A percentile compares a stretch with the other conserved stretches of the same genome.
Conservation (phyloP, 2,329 filamentous ascomycete genomes). For the Ascochyta fabae region DNA sequence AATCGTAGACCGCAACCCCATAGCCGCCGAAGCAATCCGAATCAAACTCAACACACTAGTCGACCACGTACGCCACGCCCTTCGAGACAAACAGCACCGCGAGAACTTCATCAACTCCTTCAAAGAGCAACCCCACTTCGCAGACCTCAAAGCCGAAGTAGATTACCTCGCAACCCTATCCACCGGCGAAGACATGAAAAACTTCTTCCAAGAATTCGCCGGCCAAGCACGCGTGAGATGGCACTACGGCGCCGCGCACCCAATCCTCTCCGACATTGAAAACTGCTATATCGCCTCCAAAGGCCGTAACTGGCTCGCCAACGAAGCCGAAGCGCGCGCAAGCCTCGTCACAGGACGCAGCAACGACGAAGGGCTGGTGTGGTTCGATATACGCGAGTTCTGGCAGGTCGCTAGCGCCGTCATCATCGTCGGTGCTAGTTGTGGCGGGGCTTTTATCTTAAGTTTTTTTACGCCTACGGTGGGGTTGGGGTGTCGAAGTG, state of each 20-base stretch:
- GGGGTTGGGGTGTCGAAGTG: conserved; percentile 51
- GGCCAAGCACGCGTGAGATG: conserved; percentile 44
- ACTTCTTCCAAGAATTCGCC: conserved; percentile 52
- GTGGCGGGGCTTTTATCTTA: conserved; percentile 50
- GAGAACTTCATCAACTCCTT: conserved; percentile 40
- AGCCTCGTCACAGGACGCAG: conserved; percentile 46
- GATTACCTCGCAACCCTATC: conserved; percentile 26
- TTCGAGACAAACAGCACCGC: conserved; percentile 37
- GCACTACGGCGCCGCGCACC: conserved; percentile 53
- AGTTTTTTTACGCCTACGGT: conserved; percentile 56
- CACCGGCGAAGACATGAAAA: conserved; percentile 31
- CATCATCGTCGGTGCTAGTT: conserved; percentile 47
- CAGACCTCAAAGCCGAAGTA: conserved; percentile 32
- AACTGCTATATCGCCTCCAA: conserved; percentile 47
- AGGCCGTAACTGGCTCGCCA: conserved; percentile 50
- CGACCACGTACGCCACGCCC: conserved; percentile 45
- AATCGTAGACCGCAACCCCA: conserved; percentile 56
- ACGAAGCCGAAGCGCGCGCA: conserved; percentile 42
- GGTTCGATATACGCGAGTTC: conserved; percentile 54
- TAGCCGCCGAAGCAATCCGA: conserved; percentile 50
- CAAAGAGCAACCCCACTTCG: conserved; percentile 26
- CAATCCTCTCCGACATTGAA: conserved; percentile 53
- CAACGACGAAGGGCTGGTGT: conserved; percentile 47
- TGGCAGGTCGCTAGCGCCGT: conserved; percentile 51
- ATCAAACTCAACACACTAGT: conserved; percentile 50